Evolutionary conservation across 2,329 filamentous ascomycete species (phyloP), one percentile per base, ranked within the genome.

Genomic region (Aspergillus tamarii): DNA sequence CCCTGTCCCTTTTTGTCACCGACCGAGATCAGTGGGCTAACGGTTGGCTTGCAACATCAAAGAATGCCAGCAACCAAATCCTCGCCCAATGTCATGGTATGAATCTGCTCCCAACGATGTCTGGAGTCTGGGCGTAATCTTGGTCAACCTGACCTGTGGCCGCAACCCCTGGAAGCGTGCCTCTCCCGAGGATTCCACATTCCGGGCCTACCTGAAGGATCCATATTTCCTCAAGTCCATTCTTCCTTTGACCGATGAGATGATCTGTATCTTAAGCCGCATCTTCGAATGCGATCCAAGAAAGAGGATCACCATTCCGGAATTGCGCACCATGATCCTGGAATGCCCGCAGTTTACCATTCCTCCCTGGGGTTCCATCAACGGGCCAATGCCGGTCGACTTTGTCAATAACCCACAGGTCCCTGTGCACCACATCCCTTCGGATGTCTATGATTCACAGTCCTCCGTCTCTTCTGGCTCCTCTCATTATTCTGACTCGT

Each of bases 161-260:
- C 93, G 95, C 78, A 99, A 99, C 81, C 95, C 95, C 64, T 99
- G 95, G 95, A 98, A 98, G 83, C 91, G 95, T 77, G 95, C 95
- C 66, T 97, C 93, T 14, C 84, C 88, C 71, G 93, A 97, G 78
- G 95, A 99, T 80, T 93, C 93, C 68, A 98, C 95, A 53, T 99
- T 98, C 86, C 88, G 91, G 74, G 94, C 94, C 60, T 98, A 91
- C 81, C 87, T 91, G 71, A 90, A 90, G 83, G 93, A 93, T 75
- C 88, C 88, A 66, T 89, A 91, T 75, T 99, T 98, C 78, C 83
- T 99, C 69, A 91, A 93, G 83, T 91, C 93, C 66, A 99, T 99
- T 72, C 86, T 99, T 62, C 94, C 95, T 26, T 82, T 99, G 74
- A 94, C 95, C 61, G 85, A 92, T 76, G 94, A 97, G 76, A 85